Base-by-base conservation (phyloP, 345 rosid genomes). In the Salix udensis region DNA sequence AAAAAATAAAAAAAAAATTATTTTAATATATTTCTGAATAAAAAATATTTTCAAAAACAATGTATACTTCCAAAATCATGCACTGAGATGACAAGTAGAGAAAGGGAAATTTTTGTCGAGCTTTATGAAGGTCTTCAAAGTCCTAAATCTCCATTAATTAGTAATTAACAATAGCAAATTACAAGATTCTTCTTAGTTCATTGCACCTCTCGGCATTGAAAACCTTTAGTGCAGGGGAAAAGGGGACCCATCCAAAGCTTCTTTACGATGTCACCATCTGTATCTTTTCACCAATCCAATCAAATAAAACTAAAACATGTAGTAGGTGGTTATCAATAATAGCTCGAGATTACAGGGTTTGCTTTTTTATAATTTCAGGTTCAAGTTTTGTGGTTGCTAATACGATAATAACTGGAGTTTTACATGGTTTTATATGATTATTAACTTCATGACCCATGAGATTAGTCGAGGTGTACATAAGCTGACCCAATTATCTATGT, bases 401-500 rank as follows among this genome's bases (percentile, higher is more conserved):
- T 31, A 31, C 0, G 34, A 31, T 31, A 4, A 0, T 31, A 31
- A 4, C 0, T 34, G 1, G 5, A 34, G 5, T 34, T 4, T 34
- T 34, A 34, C 5, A 34, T 34, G 5, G 5, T 34, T 4, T 34
- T 34, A 34, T 0, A 34, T 34, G 36, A 0, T 34, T 4, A 34
- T 34, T 34, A 34, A 34, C 0, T 34, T 34, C 1, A 34, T 4
- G 5, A 4, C 0, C 5, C 36, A 4, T 34, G 5, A 34, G 36
- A 4, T 34, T 34, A 34, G 5, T 34, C 0, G 36, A 34, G 36
- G 0, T 34, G 36, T 5, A 34, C 5, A 6, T 1, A 34, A 34
- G 36, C 36, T 34, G 5, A 34, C 5, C 6, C 5, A 4, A 0
- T 5, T 0, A 36, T 5, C 37, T 5, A 36, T 36, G 1, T 0